Conservation (phyloP, 1,284 basidiomycete species). For the Coniferiporia sulphurascens region DNA sequence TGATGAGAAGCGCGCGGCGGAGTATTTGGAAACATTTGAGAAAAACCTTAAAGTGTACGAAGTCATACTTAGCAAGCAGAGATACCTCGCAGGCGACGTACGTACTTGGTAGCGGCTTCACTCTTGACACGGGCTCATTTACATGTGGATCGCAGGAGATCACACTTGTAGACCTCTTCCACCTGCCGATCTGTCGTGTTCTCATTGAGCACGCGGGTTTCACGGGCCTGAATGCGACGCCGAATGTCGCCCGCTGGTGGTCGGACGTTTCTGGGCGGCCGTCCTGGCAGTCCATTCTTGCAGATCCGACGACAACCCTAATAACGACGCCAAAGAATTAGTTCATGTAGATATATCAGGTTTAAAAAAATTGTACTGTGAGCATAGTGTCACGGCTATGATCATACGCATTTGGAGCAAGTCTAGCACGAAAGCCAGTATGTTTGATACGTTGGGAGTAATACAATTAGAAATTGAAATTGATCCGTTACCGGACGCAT, state of each 20-base stretch:
- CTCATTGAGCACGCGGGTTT: slow-evolving; percentile 22
- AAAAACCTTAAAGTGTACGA: slow-evolving; percentile 41
- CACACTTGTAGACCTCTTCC: slow-evolving; percentile 50
- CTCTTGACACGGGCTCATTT: neutral
- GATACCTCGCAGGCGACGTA: slow-evolving; percentile 43
- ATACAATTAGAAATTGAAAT: too few species aligned
- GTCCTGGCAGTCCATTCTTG: neutral
- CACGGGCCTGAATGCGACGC: slow-evolving; percentile 23
- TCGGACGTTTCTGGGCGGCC: neutral
- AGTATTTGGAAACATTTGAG: slow-evolving; percentile 26
- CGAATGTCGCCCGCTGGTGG: slow-evolving; percentile 27
- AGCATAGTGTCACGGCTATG: too few species aligned
- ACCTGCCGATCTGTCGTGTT: slow-evolving; percentile 41
- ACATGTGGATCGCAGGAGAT: slow-evolving; percentile 26
- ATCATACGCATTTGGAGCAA: too few species aligned
- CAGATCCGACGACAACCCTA: too few species aligned
- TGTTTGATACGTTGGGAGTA: too few species aligned
- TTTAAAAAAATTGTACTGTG: too few species aligned
- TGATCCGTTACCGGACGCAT: too few species aligned
- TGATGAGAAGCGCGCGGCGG: slow-evolving; percentile 27
- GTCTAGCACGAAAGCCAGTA: too few species aligned
- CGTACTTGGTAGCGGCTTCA: slow-evolving; percentile 14
- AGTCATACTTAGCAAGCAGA: slow-evolving; percentile 39
- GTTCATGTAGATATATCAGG: too few species aligned
- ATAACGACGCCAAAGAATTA: too few species aligned